Base-by-base conservation (phyloP, 352 stramenopile genomes). In the Thraustotheca clavata region DNA sequence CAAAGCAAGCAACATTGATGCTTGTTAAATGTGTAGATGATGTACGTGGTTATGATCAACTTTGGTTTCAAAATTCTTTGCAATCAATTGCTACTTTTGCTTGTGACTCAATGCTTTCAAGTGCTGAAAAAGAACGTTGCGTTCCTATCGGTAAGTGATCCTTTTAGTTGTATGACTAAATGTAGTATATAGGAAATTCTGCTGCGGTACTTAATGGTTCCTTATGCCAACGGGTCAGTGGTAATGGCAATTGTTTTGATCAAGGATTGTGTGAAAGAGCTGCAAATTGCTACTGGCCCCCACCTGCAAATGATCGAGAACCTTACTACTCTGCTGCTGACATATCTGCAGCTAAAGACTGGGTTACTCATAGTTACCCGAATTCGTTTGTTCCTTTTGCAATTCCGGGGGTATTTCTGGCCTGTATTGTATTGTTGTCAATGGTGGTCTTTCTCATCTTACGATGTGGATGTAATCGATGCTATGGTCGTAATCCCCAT, bases 241-340 rank as follows among this genome's bases (percentile, higher is more conserved):
- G 78, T n/a, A 29, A 55, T 0, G 67, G 79, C 43, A 82, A 75
- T 29, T 92, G 81, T 73, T 74, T 66, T 49, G 75, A 35, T 43
- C 74, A 86, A 46, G 83, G 80, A 0, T 60, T 83, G 43, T 92
- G 83, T 38, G 83, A 92, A 55, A 77, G 79, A 27, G 71, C 76
- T 47, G 80, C 74, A 69, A 92, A 88, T 59, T 92, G 83, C 77
- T 89, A 89, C 66, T 92, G 83, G 70, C 76, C 12, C 60, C 68
- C 33, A 63, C 68, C 3, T 73, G 77, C 1, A 72, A 71, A 22
- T 68, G 81, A 61, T 50, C 89, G 57, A 7, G 22, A 27, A 46
- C 57, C 57, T 14, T 55, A 65, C 36, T 92, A 89, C 60, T 78
- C 74, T 4, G 68, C 69, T 33, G 72, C 70, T 0, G 70, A 88